phyloP scores from a whole-genome alignment of 1,139 yeast genomes.

The Debaryomyces robertsiae region DNA sequence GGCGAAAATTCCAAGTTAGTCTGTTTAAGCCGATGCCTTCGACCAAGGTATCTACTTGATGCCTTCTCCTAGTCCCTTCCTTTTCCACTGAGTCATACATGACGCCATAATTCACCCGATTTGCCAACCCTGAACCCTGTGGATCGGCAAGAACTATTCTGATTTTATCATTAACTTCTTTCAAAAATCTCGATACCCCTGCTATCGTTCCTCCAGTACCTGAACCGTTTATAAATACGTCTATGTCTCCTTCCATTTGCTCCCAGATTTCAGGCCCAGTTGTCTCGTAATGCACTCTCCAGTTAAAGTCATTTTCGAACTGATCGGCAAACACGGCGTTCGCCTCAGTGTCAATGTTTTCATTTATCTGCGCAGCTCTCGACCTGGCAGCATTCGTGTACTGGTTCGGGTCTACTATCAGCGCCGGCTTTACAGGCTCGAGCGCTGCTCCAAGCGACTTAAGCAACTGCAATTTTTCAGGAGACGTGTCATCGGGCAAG shows the following conservation, averaged over 20 bases:
- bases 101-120: constrained; percentile 84
- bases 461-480: constrained; percentile 74
- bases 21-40: constrained; percentile 95
- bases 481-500: constrained; percentile 92
- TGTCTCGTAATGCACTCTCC: constrained; percentile 78
- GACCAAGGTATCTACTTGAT: constrained; percentile 91
- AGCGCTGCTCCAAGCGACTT: constrained; percentile 78
- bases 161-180: constrained; percentile 44
- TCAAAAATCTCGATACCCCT: constrained; percentile 78
- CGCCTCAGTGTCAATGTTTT: constrained; percentile 36
- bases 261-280: constrained; percentile 90
- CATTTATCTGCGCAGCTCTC: constrained; percentile 58
- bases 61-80: constrained; percentile 93
- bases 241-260: constrained; percentile 64
- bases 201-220: constrained; percentile 83
- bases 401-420: constrained; percentile 90
- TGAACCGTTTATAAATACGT: constrained; percentile 79
- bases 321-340: constrained; percentile 90
- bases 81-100: constrained; percentile 88
- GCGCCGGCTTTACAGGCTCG: constrained; percentile 92
- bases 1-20: constrained; percentile 75
- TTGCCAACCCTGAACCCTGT: constrained; percentile 89
- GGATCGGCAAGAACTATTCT: constrained; percentile 83
- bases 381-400: constrained; percentile 85
- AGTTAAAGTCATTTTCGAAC: constrained; percentile 89